Base-by-base conservation (phyloP, 331 rosid species). In the Arachis monticola region DNA sequence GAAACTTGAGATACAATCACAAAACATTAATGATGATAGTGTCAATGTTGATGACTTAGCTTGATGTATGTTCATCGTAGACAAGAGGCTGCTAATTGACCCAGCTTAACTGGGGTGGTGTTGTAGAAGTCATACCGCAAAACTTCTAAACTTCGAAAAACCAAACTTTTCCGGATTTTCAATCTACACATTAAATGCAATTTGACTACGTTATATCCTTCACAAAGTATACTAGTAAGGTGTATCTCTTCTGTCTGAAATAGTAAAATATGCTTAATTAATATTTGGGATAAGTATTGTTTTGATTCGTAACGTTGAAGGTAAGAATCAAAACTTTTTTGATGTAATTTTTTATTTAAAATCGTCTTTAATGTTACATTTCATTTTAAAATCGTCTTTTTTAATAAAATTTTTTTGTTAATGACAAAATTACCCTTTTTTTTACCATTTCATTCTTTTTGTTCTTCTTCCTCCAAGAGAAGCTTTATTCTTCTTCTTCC, bases 201-300 rank as follows among this genome's bases (percentile, higher is more conserved):
- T 69, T 60, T 77, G 81, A 69, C 81, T 17, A 17, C 59, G 72
- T 65, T 52, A 10, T 13, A 50, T 35, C 12, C 45, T 6, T 62
- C 8, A 62, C 5, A 60, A 11, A 11, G 30, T 61, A 8, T 47
- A 14, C 3, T 22, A 22, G 27, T 22, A 22, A 1, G 42, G 32
- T 60, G 42, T 13, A 31, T 31, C 32, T 60, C 5, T 9, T 41
- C 6, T 9, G 0, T 13, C 41, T 27, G 5, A 46, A 8, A 6
- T 46, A 48, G 1, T 51, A 11, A n/a, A 4, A 35, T 35, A 4
- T 35, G 40, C 40, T 35, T 35, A 35, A 35, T 35, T 35, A 35
- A 35, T 35, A 8, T 22, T 22, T 0, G 27, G 27, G 27, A 22
- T 22, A 22, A 22, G 27, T 22, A 22, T 22, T 22, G 27, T 22